Conservation (phyloP, 768 basidiomycete species). For the Floccularia luteovirens region DNA sequence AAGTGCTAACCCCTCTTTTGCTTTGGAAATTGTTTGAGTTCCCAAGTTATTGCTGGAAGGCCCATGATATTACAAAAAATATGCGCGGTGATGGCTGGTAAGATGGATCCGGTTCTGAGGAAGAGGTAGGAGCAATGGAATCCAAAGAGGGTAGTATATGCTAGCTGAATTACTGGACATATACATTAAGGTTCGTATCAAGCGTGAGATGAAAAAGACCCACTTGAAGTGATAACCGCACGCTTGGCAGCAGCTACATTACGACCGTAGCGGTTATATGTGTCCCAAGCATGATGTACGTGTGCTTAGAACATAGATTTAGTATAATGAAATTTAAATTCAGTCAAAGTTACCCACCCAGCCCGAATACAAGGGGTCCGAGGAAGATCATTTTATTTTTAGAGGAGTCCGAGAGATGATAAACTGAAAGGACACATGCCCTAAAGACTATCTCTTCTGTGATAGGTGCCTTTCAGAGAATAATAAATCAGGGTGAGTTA, state of each 20-base stretch:
- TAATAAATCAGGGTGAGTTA: slow-evolving; percentile 13
- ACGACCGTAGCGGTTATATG: slow-evolving; percentile 67
- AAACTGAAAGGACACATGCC: slow-evolving; percentile 71
- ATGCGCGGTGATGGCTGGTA: slow-evolving; percentile 75
- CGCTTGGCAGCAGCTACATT: slow-evolving; percentile 53
- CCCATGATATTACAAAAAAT: slow-evolving; percentile 96
- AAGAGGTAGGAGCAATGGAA: slow-evolving; percentile 83
- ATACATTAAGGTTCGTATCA: not conserved
- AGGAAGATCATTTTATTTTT: slow-evolving; percentile 61
- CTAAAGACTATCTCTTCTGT: slow-evolving; percentile 94
- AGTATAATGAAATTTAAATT: not conserved
- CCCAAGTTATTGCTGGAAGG: slow-evolving; percentile 58
- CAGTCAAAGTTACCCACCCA: slow-evolving; percentile 43
- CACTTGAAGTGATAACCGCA: slow-evolving; percentile 52
- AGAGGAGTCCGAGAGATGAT: slow-evolving; percentile 57
- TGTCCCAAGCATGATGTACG: slow-evolving; percentile 87
- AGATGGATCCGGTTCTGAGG: slow-evolving; percentile 75
- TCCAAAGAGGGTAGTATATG: slow-evolving; percentile 91
- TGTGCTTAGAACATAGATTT: slow-evolving; percentile 53
- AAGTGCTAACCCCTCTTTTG: slow-evolving; percentile 40
- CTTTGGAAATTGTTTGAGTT: slow-evolving; percentile 44
- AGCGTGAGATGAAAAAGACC: slow-evolving; percentile 12
- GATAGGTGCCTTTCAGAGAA: slow-evolving; percentile 58
- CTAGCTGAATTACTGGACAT: slow-evolving; percentile 73
- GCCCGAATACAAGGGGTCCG: slow-evolving; percentile 81